Percentiles rank a stretch among this genome's conserved stretches.
Evolutionary conservation across 257 asterid species (phyloP).

Genomic region (Capsicum chinense): DNA sequence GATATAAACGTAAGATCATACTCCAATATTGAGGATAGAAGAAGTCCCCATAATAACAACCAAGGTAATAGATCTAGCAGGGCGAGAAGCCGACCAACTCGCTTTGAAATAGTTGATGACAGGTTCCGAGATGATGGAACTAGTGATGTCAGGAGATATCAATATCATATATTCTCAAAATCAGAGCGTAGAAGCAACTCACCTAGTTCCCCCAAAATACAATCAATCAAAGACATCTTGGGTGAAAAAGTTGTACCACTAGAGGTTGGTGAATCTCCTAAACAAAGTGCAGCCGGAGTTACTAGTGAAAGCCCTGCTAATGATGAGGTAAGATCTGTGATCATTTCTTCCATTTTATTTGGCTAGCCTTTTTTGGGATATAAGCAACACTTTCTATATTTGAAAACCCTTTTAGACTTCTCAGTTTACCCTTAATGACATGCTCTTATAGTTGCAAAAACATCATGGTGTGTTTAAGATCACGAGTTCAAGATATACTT

Average conservation of each 20-base stretch:
- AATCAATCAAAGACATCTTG: slow-evolving; percentile 44
- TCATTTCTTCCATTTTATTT: neutral
- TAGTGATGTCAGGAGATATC: slow-evolving; percentile 51
- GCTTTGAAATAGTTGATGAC: slow-evolving; percentile 88
- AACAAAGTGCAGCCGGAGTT: slow-evolving; percentile 36
- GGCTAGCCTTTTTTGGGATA: neutral
- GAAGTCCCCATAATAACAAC: slow-evolving; percentile 45
- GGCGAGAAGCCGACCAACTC: slow-evolving; percentile 47
- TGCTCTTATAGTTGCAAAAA: neutral
- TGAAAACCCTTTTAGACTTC: neutral
- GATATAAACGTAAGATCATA: slow-evolving; percentile 45
- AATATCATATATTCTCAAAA: slow-evolving; percentile 39
- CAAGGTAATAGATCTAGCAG: slow-evolving; percentile 46
- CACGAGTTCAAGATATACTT: neutral
- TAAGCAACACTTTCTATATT: neutral
- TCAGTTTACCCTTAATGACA: neutral
- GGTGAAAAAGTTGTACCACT: slow-evolving; percentile 51
- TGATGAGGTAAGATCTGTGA: slow-evolving; percentile 49
- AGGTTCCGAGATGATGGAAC: slow-evolving; percentile 73
- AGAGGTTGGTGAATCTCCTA: slow-evolving; percentile 50
- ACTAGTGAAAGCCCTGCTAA: slow-evolving; percentile 37
- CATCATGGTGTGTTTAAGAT: neutral
- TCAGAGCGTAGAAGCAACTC: slow-evolving; percentile 55
- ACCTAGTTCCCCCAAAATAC: slow-evolving; percentile 48
- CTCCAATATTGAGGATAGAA: slow-evolving; percentile 54